A percentile compares a stretch with the other conserved stretches of the same genome.
phyloP scores from a whole-genome alignment of 2,329 filamentous ascomycete genomes.

The Cryphonectria japonica region DNA sequence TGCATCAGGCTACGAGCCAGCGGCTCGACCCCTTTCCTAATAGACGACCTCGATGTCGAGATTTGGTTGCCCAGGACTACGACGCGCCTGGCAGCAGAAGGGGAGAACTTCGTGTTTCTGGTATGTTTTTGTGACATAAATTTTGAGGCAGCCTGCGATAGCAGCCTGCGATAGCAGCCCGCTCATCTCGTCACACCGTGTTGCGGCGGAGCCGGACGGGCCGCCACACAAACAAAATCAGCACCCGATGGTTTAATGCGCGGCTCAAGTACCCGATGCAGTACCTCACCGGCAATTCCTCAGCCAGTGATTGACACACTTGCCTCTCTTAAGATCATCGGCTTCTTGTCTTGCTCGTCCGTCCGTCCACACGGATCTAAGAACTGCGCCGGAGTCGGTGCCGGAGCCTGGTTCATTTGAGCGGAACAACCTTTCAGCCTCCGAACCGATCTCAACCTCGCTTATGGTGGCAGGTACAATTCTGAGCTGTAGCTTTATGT shows the following conservation, averaged over 20 bases:
- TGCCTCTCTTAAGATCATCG: neutral
- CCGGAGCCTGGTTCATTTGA: neutral
- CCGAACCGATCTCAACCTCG: neutral
- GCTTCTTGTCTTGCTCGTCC: neutral
- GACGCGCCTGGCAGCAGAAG: slow-evolving; percentile 4
- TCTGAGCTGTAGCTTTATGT: neutral
- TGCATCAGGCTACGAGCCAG: neutral
- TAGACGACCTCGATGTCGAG: neutral
- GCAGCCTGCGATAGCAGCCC: slow-evolving; percentile 9
- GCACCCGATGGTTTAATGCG: slow-evolving; percentile 25
- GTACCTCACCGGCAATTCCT: slow-evolving; percentile 2
- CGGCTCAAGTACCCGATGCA: slow-evolving; percentile 12
- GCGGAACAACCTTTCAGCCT: neutral
- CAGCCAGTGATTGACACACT: slow-evolving; percentile 15
- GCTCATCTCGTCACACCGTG: slow-evolving; percentile 12
- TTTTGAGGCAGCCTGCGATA: slow-evolving; percentile 9
- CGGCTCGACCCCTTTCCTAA: neutral
- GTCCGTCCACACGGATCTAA: neutral
- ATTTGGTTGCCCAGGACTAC: slow-evolving; percentile 4
- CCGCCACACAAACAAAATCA: slow-evolving; percentile 11
- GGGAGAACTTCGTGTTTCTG: neutral
- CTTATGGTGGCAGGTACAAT: neutral
- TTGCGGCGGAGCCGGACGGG: slow-evolving; percentile 11
- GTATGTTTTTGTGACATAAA: neutral
- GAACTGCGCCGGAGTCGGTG: neutral